Percentiles rank a stretch among this genome's conserved stretches.
These are phyloP conservation scores for Euphorbia schlechtendalii DNA, from an alignment of 441 rosid genomes.

Conservation along the genomic window DNA sequence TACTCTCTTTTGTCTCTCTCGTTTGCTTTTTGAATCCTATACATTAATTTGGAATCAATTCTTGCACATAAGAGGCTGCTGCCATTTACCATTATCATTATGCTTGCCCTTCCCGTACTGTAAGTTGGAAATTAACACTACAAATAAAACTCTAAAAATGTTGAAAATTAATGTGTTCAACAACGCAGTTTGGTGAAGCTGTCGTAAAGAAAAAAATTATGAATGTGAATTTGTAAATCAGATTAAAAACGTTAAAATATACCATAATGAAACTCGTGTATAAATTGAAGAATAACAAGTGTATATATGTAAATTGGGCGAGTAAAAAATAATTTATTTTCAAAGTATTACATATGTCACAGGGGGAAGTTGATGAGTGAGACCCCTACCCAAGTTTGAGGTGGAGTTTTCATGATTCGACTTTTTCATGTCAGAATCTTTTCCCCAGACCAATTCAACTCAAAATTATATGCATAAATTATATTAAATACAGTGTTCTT, in stretches of 20 bases:
- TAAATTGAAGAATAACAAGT: no score
- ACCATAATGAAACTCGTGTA: no score
- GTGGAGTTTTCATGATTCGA: neutral
- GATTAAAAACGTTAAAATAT: no score
- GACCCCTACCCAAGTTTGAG: neutral
- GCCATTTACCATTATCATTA: no score
- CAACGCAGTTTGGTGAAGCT: no score
- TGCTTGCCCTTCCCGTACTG: neutral
- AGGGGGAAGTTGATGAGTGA: neutral
- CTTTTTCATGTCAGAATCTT: neutral
- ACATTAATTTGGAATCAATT: neutral
- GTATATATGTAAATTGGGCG: no score
- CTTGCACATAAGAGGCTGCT: neutral
- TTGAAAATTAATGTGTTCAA: no score
- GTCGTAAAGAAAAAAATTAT: no score
- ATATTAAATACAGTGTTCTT: no score
- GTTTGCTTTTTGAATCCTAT: neutral
- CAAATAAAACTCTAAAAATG: no score
- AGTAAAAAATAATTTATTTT: no score
- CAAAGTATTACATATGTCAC: neutral
- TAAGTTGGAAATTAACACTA: neutral
- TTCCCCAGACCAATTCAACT: neutral
- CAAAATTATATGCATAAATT: neutral
- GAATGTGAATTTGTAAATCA: no score
- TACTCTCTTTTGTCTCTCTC: conserved; percentile 6